A percentile compares a stretch with the other conserved stretches of the same genome.
phyloP scores from a whole-genome alignment of 441 rosid species.

The Corymbia citriodora region DNA sequence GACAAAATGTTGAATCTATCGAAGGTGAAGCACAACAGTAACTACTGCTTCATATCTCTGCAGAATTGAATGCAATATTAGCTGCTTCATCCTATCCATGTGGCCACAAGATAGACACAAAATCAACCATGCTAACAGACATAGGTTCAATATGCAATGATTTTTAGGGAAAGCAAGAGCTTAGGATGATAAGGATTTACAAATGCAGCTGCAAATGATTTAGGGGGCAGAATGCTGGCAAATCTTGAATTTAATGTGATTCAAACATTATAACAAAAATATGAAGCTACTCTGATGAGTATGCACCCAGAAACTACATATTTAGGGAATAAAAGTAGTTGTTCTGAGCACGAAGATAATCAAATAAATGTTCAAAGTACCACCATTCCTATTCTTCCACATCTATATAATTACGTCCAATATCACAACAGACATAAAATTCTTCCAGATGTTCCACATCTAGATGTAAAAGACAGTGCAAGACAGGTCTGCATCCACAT shows the following conservation, averaged over 20 bases:
- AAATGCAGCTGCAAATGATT: neutral
- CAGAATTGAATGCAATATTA: neutral
- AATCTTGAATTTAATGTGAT: neutral
- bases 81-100: neutral
- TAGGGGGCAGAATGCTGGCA: neutral
- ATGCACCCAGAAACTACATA: too few relatives aligned
- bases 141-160: neutral
- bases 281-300: too few relatives aligned
- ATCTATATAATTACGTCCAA: too few relatives aligned
- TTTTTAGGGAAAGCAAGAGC: neutral
- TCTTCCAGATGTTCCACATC: neutral
- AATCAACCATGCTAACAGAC: neutral
- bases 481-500: neutral
- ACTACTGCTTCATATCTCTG: neutral
- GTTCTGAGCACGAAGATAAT: too few relatives aligned
- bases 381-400: too few relatives aligned
- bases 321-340: too few relatives aligned
- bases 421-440: neutral
- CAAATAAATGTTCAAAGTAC: too few relatives aligned
- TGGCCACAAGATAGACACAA: neutral
- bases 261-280: neutral
- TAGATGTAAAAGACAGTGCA: neutral
- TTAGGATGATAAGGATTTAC: neutral
- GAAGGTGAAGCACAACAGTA: neutral
- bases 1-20: neutral